These are phyloP conservation scores for Aspergillus haitiensis DNA, from an alignment of 495 filamentous ascomycete species.

Conservation along the genomic window DNA sequence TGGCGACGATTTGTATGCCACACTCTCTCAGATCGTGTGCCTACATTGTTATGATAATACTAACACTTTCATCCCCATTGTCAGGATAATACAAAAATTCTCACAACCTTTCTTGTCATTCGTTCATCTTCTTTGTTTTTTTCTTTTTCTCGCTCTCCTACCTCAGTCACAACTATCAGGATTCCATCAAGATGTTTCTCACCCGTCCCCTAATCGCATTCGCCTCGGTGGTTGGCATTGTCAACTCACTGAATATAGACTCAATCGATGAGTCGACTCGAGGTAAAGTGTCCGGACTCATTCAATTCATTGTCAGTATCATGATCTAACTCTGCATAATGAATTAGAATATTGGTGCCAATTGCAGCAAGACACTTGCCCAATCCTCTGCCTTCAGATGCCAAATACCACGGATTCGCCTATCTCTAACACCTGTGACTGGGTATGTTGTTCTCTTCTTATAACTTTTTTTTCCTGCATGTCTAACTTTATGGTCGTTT, in stretches of 20 bases:
- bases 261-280: conserved; percentile 51
- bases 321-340: conserved; percentile 10
- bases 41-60: neutral
- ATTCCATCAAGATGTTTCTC: conserved; percentile 28
- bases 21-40: neutral
- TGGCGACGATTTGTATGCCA: neutral
- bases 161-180: neutral
- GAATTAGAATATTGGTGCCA: conserved; percentile 66
- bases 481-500: conserved; percentile 10
- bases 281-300: conserved; percentile 32
- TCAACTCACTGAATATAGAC: conserved; percentile 56
- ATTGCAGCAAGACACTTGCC: conserved; percentile 66
- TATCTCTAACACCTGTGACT: conserved; percentile 64
- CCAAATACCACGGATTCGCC: conserved; percentile 52
- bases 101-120: conserved; percentile 1
- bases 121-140: conserved; percentile 4
- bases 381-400: conserved; percentile 74
- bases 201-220: conserved; percentile 32
- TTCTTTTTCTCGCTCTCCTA: conserved; percentile 13
- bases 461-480: conserved; percentile 15
- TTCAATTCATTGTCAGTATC: conserved; percentile 11
- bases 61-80: neutral
- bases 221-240: conserved; percentile 36
- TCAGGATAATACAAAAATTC: neutral
- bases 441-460: conserved; percentile 53